Conservation (phyloP, 139 green algal genomes). For the Chlorella sp. region DNA sequence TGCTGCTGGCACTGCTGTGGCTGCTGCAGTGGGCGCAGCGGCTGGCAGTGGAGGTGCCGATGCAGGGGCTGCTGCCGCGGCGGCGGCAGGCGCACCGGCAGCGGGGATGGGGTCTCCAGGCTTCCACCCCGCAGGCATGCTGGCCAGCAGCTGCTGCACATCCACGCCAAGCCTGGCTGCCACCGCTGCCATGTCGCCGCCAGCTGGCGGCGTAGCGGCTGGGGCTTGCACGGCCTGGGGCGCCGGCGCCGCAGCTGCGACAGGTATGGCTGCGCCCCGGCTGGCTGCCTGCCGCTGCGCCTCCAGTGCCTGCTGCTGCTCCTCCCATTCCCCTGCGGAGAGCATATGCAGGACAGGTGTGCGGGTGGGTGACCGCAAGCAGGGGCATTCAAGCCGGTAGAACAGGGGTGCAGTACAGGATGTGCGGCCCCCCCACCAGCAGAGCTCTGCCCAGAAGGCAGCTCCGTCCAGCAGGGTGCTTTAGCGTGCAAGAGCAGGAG, state of each 20-base stretch:
- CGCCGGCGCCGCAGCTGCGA: background rate
- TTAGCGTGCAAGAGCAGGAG: background rate
- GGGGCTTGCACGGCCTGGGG: background rate
- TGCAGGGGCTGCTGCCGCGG: background rate
- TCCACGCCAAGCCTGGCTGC: conserved; percentile 2
- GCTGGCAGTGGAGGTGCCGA: background rate
- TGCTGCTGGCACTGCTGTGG: background rate
- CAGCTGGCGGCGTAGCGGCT: background rate
- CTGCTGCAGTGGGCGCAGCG: background rate
- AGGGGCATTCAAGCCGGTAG: too few relatives aligned
- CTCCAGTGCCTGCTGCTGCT: background rate
- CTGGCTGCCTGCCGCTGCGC: background rate
- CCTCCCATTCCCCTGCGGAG: conserved; percentile 18
- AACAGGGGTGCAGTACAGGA: too few relatives aligned
- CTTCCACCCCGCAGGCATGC: conserved; percentile 60
- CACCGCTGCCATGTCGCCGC: background rate
- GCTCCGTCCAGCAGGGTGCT: background rate
- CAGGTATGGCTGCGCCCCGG: background rate
- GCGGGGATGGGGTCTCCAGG: conserved; percentile 52
- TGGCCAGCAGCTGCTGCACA: conserved; percentile 23
- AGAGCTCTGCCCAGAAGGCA: too few relatives aligned
- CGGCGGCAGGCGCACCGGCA: background rate
- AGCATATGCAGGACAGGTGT: background rate
- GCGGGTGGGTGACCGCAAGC: too few relatives aligned
- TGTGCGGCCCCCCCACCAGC: too few relatives aligned